Base-by-base conservation (phyloP, 148 eudicot species). In the Arctostaphylos glauca region DNA sequence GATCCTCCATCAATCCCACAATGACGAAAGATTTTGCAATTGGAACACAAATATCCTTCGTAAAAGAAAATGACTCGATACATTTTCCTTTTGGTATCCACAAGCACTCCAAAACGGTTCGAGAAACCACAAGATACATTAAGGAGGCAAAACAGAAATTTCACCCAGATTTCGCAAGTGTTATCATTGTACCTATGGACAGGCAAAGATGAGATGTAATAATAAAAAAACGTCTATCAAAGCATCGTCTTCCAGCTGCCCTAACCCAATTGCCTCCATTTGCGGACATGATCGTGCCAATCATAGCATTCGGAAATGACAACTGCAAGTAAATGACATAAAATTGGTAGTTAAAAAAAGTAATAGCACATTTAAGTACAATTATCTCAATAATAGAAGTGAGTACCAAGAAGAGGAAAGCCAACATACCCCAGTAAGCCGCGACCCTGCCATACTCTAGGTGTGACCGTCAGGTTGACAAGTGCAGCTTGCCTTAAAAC, bases 361-460 rank as follows among this genome's bases (percentile, higher is more conserved):
- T 6, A 80, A 80, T 6, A 43, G 41, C 4, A 4, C 70, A 64
- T 25, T 21, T 12, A 64, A 25, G 41, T 9, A 10, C 13, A 64
- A 9, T 21, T 15, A 80, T 80, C 52, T 66, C 49, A 38, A 38
- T 23, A 19, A 25, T 31, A 70, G 19, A 16, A 67, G 75, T 15
- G 59, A 54, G 18, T 9, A 67, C 41, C 43, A 43, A 77, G 31
- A 31, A 72, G 15, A 79, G 6, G 49, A 82, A 78, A 44, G 4
- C 56, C 21, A 53, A 88, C 93, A 74, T 94, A 96, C 98, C 99
- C 99, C 73, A 96, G 85, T 73, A 93, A 84, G 60, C 99, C 99
- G 23, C 93, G 92, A 72, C 99, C 99, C 44, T 89, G 82, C 99
- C 99, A 96, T 80, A 91, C 74, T 92, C 98, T 91, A 67, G 99